These are phyloP conservation scores for Amylostereum chailletii DNA, from an alignment of 1,284 basidiomycete species.

Conservation along the genomic window DNA sequence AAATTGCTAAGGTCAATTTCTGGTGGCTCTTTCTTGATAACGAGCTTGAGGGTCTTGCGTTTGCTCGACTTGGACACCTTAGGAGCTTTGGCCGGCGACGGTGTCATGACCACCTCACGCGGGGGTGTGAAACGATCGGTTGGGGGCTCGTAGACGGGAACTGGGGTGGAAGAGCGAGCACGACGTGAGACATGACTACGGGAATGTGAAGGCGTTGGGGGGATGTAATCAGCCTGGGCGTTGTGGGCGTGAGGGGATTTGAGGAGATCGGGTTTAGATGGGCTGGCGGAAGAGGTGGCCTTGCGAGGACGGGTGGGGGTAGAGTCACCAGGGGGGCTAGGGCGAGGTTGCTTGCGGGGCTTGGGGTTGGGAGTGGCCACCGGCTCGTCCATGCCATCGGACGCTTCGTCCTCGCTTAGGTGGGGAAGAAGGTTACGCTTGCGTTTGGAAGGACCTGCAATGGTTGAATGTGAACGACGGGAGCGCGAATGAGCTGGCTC, in stretches of 20 bases:
- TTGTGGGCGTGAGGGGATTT: conserved; percentile 40
- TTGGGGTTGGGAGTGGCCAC: conserved; percentile 51
- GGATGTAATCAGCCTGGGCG: conserved; percentile 42
- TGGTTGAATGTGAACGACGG: conserved; percentile 8
- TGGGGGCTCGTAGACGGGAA: conserved; percentile 56
- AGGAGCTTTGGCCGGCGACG: conserved; percentile 17
- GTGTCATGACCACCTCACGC: conserved; percentile 43
- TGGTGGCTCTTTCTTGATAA: conserved; percentile 54
- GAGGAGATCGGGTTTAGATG: conserved; percentile 21
- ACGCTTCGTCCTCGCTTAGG: conserved; percentile 1
- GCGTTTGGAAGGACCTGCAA: conserved; percentile 21
- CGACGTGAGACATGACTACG: conserved; percentile 16
- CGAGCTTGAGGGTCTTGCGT: conserved; percentile 25
- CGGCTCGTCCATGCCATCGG: background rate
- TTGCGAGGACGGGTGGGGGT: conserved; percentile 13
- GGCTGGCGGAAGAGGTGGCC: conserved; percentile 11
- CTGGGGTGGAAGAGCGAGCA: conserved; percentile 34
- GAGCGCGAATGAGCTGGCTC: conserved; percentile 14
- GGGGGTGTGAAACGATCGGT: conserved; percentile 62
- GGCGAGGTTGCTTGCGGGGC: conserved; percentile 43
- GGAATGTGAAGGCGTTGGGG: conserved; percentile 20
- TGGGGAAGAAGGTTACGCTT: conserved; percentile 19
- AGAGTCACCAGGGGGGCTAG: conserved; percentile 21
- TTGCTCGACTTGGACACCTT: conserved; percentile 27
- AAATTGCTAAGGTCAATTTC: conserved; percentile 50